Evolutionary conservation across 1,284 basidiomycete species (phyloP).

Genomic region (Irpex sp.): DNA sequence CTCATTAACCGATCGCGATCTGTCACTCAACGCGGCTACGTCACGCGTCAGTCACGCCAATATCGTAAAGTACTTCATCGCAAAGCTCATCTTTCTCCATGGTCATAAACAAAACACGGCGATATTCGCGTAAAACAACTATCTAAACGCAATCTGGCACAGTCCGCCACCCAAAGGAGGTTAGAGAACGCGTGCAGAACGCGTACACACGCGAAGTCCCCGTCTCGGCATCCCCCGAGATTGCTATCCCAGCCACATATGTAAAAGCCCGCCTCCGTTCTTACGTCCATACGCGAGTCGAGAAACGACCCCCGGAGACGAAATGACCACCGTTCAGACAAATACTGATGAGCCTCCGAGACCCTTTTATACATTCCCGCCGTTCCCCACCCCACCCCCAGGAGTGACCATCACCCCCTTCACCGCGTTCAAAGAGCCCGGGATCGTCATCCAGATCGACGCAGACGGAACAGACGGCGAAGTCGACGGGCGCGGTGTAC

Average conservation of each 20-base stretch:
- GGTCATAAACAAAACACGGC: neutral
- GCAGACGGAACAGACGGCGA: constrained; percentile 39
- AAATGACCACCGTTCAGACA: neutral
- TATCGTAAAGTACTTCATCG: neutral
- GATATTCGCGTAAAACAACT: neutral
- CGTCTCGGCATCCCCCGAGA: neutral
- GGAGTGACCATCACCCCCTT: constrained; percentile 58
- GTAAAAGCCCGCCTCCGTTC: neutral
- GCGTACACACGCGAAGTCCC: neutral
- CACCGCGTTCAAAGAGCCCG: constrained; percentile 54
- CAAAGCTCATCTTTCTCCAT: neutral
- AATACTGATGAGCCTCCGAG: neutral
- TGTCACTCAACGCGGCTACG: neutral
- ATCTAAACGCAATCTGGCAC: neutral
- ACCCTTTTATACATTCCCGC: constrained; percentile 44
- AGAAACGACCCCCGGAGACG: neutral
- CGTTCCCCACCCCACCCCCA: constrained; percentile 50
- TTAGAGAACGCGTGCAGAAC: neutral
- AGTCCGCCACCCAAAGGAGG: too few relatives aligned
- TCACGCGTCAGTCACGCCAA: neutral
- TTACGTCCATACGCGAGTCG: neutral
- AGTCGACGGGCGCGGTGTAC: constrained; percentile 59
- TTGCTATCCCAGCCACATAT: neutral
- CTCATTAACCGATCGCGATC: neutral
- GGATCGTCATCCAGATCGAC: constrained; percentile 42